Evolutionary conservation across 2,329 filamentous ascomycete genomes (phyloP).

Genomic region (Ceratocystis colombiana): DNA sequence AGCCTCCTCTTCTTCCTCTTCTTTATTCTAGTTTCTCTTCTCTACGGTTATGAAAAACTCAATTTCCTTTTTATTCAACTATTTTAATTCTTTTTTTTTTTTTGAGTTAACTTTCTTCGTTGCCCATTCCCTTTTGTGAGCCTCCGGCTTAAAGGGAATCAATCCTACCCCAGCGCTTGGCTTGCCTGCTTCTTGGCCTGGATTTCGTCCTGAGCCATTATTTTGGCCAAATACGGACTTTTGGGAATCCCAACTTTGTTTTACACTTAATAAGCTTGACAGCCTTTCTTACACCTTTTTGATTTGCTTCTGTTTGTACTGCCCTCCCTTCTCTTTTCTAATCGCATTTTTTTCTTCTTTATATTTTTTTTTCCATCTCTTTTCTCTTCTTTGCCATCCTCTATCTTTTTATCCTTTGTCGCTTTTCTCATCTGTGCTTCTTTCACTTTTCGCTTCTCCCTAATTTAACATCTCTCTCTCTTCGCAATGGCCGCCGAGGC

Average conservation of each 20-base stretch:
- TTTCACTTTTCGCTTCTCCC: neutral
- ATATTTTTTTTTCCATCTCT: neutral
- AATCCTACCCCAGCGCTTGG: neutral
- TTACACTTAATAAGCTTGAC: neutral
- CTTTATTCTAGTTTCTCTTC: too few relatives aligned
- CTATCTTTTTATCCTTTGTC: neutral
- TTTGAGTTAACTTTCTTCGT: slow-evolving; percentile 27
- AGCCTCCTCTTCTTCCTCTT: neutral
- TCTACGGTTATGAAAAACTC: neutral
- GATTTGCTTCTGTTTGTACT: neutral
- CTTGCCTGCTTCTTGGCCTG: too few relatives aligned
- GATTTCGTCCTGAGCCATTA: slow-evolving; percentile 13
- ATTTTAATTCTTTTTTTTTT: neutral
- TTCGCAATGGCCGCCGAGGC: slow-evolving; percentile 22
- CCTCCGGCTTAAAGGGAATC: neutral
- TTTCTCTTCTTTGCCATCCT: neutral
- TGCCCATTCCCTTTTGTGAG: neutral
- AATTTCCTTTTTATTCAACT: neutral
- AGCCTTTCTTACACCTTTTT: neutral
- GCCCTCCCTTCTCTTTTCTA: neutral
- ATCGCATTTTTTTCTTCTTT: neutral
- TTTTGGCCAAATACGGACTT: slow-evolving; percentile 17
- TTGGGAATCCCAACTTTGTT: neutral
- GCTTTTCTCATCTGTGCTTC: neutral
- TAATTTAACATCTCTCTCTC: neutral